Base-by-base conservation (phyloP, 495 filamentous ascomycete species). In the Talaromyces proteolyticus region DNA sequence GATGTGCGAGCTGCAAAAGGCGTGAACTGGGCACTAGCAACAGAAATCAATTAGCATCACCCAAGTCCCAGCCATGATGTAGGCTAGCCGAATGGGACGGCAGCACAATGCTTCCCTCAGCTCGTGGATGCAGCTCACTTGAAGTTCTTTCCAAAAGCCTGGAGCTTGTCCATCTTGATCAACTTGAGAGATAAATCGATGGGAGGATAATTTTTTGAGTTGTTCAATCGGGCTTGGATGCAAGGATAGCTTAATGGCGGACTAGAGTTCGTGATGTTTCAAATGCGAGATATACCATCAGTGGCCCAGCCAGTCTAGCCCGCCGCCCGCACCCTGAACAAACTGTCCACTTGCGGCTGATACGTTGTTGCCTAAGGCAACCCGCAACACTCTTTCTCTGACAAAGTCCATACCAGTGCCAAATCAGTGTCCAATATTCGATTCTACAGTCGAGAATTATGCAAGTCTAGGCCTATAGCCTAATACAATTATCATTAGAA, bases 1-100 rank as follows among this genome's bases (percentile, higher is more conserved):
- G 95, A 89, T 36, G 90, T 96, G 52, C 93, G 87, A 54, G 88
- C 85, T 56, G 91, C 89, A 60, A 95, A 96, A 21, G 93, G 93
- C 54, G 89, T 88, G 72, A 98, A 84, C 55, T 73, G 79, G 52
- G 80, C 74, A 59, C 81, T 86, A 69, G 67, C 26, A 45, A 47
- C 19, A 26, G 2, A 16, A 8, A 34, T 5, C n/a, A 22, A 16
- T 48, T 24, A 48, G n/a, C 20, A 14, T 5, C 29, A 55, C 54
- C 53, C 3, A 26, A 42, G n/a, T n/a, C n/a, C n/a, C n/a, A n/a
- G n/a, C n/a, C n/a, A n/a, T n/a, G n/a, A n/a, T n/a, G n/a, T n/a
- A n/a, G n/a, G n/a, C n/a, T n/a, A 2, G 29, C 2, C 19, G 19
- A 49, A 20, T 23, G 14, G 19, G 29, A 36, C 49, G 57, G 57